phyloP scores from a whole-genome alignment of 2,329 filamentous ascomycete species.

The Furcasterigmium sp. region DNA sequence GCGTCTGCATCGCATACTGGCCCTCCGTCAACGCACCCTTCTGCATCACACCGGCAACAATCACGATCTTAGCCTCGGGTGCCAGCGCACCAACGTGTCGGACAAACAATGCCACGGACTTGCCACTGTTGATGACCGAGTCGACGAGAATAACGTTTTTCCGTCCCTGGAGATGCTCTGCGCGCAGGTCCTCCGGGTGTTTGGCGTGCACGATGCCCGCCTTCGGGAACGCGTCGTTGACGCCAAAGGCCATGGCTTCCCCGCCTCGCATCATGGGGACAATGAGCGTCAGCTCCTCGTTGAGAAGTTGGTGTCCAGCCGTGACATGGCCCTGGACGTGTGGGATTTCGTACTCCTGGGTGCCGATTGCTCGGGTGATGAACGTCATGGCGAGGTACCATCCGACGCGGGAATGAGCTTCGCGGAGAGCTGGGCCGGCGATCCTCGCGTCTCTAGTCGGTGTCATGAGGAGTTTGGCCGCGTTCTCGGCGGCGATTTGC shows the following conservation, averaged over 20 bases:
- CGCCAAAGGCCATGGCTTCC: conserved; percentile 55
- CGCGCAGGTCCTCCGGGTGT: conserved; percentile 32
- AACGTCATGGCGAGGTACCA: conserved; percentile 47
- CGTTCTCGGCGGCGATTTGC: no score
- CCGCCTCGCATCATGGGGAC: conserved; percentile 59
- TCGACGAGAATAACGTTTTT: conserved; percentile 49
- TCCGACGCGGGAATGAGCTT: conserved; percentile 44
- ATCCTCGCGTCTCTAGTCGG: conserved; percentile 44
- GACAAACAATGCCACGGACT: conserved; percentile 42
- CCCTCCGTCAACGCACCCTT: conserved; percentile 15
- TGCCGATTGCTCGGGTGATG: conserved; percentile 39
- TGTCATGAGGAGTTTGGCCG: conserved; percentile 41
- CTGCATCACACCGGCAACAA: conserved; percentile 53
- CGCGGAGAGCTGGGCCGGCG: conserved; percentile 37
- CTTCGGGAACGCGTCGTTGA: conserved; percentile 45
- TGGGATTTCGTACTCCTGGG: conserved; percentile 40
- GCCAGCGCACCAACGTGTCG: conserved; percentile 35
- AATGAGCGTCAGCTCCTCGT: conserved; percentile 47
- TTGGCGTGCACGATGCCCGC: conserved; percentile 47
- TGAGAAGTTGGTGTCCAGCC: conserved; percentile 36
- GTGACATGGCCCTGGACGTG: conserved; percentile 46
- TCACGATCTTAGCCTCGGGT: conserved; percentile 37
- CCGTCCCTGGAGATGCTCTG: conserved; percentile 30
- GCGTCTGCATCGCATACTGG: conserved; percentile 5
- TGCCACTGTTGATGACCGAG: conserved; percentile 55